phyloP scores from a whole-genome alignment of 2,329 filamentous ascomycete species.

The Talaromyces rugulosus region DNA sequence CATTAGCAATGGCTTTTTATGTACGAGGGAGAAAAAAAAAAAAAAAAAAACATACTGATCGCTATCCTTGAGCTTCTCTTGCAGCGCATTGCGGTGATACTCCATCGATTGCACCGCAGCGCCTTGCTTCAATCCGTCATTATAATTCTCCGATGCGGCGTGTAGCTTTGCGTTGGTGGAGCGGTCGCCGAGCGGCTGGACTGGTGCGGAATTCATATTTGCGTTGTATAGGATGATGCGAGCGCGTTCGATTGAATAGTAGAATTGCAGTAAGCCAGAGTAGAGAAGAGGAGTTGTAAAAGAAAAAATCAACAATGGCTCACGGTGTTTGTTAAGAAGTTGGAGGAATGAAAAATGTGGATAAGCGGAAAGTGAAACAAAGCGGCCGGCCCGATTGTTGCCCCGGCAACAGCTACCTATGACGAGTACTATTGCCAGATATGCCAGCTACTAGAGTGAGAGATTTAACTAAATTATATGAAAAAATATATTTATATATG shows the following conservation, averaged over 20 bases:
- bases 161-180: constrained; percentile 40
- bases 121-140: constrained; percentile 27
- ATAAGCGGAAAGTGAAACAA: constrained; percentile 7
- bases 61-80: constrained; percentile 35
- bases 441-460: too few species aligned
- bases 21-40: too few species aligned
- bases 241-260: not conserved
- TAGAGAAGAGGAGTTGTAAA: not conserved
- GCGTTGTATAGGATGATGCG: constrained; percentile 18
- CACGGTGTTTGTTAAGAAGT: not conserved
- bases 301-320: not conserved
- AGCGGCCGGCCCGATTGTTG: constrained; percentile 32
- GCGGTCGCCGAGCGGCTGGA: constrained; percentile 35
- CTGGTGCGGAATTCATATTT: constrained; percentile 16
- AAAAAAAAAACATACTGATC: constrained; percentile 31
- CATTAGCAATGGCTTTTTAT: not conserved
- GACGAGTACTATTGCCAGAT: too few species aligned
- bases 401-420: constrained; percentile 27
- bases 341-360: constrained; percentile 17
- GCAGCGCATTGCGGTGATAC: constrained; percentile 39
- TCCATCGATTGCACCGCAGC: constrained; percentile 36
- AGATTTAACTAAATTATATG: too few species aligned
- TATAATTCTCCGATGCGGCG: constrained; percentile 18
- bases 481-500: too few species aligned
- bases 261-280: not conserved